Conservation (phyloP, 192 early-diverging fungal species). For the Mortierella alpina region DNA sequence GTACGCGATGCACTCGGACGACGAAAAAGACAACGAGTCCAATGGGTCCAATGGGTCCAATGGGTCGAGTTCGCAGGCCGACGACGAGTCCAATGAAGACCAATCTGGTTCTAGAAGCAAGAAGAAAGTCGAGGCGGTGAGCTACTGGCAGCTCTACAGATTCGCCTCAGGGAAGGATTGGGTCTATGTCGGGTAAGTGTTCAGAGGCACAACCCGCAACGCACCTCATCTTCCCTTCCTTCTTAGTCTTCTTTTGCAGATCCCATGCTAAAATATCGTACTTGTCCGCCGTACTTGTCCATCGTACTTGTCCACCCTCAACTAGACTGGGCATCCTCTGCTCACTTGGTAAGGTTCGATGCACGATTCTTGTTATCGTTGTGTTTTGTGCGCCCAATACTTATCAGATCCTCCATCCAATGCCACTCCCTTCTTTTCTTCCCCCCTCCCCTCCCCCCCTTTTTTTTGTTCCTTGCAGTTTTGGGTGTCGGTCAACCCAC, state of each 20-base stretch:
- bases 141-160: slow-evolving; percentile 68
- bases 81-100: no score
- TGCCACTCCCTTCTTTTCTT: no score
- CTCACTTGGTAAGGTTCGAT: slow-evolving; percentile 11
- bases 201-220: no score
- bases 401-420: no score
- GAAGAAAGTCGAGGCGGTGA: slow-evolving; percentile 59
- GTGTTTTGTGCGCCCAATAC: not conserved
- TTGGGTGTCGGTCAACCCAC: slow-evolving; percentile 27
- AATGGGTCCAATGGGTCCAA: no score
- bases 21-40: no score
- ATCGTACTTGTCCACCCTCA: not conserved
- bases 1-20: no score
- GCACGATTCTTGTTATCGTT: not conserved
- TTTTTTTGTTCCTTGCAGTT: not conserved
- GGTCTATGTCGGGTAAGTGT: slow-evolving; percentile 33
- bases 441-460: not conserved
- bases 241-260: not conserved
- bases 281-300: not conserved
- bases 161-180: slow-evolving; percentile 71
- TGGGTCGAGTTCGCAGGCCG: no score
- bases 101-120: slow-evolving; percentile 10
- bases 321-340: slow-evolving; percentile 18
- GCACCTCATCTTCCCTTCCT: not conserved
- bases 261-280: not conserved